Base-by-base conservation (phyloP, 2,329 filamentous ascomycete genomes). In the Calycina herbarum region DNA sequence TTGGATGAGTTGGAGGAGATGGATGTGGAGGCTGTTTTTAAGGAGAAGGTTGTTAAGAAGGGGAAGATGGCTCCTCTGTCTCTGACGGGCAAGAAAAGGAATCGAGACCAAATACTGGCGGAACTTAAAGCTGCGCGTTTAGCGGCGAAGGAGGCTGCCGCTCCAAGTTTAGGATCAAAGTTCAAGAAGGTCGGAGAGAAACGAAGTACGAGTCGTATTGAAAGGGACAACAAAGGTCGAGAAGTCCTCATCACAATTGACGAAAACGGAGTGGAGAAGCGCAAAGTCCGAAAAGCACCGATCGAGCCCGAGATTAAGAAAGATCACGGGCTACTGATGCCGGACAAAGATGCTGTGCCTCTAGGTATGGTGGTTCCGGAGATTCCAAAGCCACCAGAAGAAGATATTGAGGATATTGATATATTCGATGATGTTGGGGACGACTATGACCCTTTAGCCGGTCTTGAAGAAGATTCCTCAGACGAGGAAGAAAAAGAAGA, bases 301-400 rank as follows among this genome's bases (percentile, higher is more conserved):
- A 60, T 59, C 24, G 77, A 77, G 58, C 77, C 79, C 59, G 74
- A 77, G 42, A 67, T 75, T 61, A 70, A 73, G 61, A 79, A 79
- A 68, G 70, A 77, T 58, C 76, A 76, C 35, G 82, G 79, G 31
- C 76, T 87, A 31, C 77, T 79, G 63, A 77, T 83, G 77, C 83
- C 83, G 2, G 82, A 85, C 67, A 84, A 86, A 67, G 79, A 84
- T 66, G 82, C 79, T 27, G 83, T 83, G 69, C 85, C 86, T 0
- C 77, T 89, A 0, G 88, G 87, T 0, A 89, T 89, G 86, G 86
- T 89, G 64, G 84, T 89, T 7, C 86, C 88, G 1, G 85, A 88
- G 61, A 79, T 83, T 45, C 77, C 82, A 57, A 80, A 81, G 42
- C 77, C 78, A 6, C 75, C 77, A 64, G 76, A 82, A 10, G 79